Conservation (phyloP, 495 filamentous ascomycete genomes). For the Penicillium macrosclerotiorum region DNA sequence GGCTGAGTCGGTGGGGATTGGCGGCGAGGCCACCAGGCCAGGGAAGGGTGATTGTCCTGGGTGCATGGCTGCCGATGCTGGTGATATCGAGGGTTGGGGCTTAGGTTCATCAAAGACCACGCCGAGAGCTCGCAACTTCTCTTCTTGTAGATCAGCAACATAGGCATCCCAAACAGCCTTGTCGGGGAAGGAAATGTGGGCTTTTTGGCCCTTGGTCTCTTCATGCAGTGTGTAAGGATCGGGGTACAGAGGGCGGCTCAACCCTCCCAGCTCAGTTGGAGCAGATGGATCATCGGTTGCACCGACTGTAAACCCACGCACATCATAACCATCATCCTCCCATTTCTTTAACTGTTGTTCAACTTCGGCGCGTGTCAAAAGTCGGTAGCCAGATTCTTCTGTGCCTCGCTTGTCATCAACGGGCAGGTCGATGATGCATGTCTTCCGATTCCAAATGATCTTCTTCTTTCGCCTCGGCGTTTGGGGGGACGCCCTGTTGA, state of each 20-base stretch:
- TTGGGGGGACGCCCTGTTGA: slow-evolving; percentile 14
- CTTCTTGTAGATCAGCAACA: slow-evolving; percentile 75
- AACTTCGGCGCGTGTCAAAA: slow-evolving; percentile 60
- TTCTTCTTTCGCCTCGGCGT: slow-evolving; percentile 41
- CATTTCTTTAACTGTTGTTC: slow-evolving; percentile 64
- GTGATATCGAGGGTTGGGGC: slow-evolving; percentile 65
- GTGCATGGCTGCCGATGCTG: slow-evolving; percentile 65
- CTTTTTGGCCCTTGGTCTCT: slow-evolving; percentile 52
- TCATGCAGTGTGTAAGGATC: slow-evolving; percentile 55
- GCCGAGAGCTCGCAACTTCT: slow-evolving; percentile 86
- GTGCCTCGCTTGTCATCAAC: slow-evolving; percentile 60
- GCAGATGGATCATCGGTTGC: slow-evolving; percentile 32
- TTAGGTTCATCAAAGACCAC: slow-evolving; percentile 77
- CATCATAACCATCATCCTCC: slow-evolving; percentile 73
- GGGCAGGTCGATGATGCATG: slow-evolving; percentile 69
- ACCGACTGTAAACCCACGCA: slow-evolving; percentile 66
- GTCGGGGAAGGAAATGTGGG: slow-evolving; percentile 74
- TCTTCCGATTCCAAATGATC: slow-evolving; percentile 67
- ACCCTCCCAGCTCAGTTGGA: slow-evolving; percentile 38
- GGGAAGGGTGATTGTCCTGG: slow-evolving; percentile 52
- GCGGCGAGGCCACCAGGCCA: slow-evolving; percentile 56
- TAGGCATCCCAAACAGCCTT: slow-evolving; percentile 77
- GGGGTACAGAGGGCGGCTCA: slow-evolving; percentile 75
- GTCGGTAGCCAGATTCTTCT: slow-evolving; percentile 54
- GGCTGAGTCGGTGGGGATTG: slow-evolving; percentile 49